phyloP scores from a whole-genome alignment of 495 filamentous ascomycete genomes.

The Penicillium parvum region DNA sequence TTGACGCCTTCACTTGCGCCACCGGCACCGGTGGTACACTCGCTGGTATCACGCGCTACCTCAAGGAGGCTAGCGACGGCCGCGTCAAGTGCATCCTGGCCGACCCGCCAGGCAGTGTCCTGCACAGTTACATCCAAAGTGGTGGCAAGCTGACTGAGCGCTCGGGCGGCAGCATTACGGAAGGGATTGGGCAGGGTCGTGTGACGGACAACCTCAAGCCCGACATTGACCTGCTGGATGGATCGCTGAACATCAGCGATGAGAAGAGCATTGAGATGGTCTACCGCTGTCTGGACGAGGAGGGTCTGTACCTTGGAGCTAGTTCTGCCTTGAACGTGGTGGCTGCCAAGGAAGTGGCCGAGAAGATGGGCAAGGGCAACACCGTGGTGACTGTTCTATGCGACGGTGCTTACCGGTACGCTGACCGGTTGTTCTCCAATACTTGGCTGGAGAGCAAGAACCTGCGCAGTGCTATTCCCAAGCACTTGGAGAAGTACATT shows the following conservation, averaged over 20 bases:
- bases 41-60: slow-evolving; percentile 81
- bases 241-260: slow-evolving; percentile 79
- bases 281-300: slow-evolving; percentile 93
- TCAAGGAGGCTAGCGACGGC: slow-evolving; percentile 78
- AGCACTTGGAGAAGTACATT: slow-evolving; percentile 85
- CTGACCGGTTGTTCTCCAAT: slow-evolving; percentile 83
- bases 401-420: slow-evolving; percentile 95
- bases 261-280: slow-evolving; percentile 98
- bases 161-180: slow-evolving; percentile 86
- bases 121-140: slow-evolving; percentile 86
- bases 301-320: slow-evolving; percentile 93
- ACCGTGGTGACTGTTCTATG: slow-evolving; percentile 92
- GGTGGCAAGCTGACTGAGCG: slow-evolving; percentile 79
- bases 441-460: slow-evolving; percentile 87
- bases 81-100: slow-evolving; percentile 86
- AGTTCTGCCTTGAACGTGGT: slow-evolving; percentile 91
- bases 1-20: slow-evolving; percentile 93
- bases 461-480: slow-evolving; percentile 75
- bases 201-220: slow-evolving; percentile 87
- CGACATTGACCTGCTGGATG: slow-evolving; percentile 81
- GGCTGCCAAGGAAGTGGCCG: slow-evolving; percentile 88
- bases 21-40: slow-evolving; percentile 92
- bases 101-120: slow-evolving; percentile 86
- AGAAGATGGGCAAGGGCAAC: slow-evolving; percentile 82
- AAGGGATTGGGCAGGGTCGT: slow-evolving; percentile 97